These are phyloP conservation scores for Tetrahymena borealis DNA, from an alignment of 73 alveolate genomes.

Conservation along the genomic window DNA sequence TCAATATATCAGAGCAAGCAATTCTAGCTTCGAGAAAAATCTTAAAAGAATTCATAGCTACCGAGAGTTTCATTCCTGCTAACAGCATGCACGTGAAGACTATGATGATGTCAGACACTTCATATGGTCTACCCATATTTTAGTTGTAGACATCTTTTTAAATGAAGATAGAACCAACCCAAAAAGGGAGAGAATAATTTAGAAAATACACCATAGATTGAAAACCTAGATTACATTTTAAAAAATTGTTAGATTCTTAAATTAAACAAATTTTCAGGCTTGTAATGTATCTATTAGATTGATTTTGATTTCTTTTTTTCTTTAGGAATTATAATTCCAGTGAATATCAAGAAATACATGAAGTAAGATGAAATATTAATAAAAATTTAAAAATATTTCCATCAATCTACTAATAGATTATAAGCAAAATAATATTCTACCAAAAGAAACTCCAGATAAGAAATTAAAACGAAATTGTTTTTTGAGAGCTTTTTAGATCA, in stretches of 20 bases:
- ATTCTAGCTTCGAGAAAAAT: background rate
- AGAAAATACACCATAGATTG: background rate
- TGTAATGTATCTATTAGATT: no score
- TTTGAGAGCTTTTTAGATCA: background rate
- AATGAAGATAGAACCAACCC: background rate
- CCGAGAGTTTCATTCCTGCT: background rate
- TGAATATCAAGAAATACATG: no score
- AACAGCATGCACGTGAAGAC: background rate
- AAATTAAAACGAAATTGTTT: conserved; percentile 15
- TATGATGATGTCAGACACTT: background rate
- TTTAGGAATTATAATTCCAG: no score
- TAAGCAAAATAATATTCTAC: conserved; percentile 42
- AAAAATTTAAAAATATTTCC: conserved; percentile 36
- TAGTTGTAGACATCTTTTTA: no score
- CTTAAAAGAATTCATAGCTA: background rate
- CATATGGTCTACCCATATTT: background rate
- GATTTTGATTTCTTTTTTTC: no score
- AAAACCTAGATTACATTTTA: no score
- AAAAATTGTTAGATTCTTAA: no score
- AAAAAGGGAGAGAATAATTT: background rate
- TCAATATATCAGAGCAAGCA: background rate
- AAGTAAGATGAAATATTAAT: no score
- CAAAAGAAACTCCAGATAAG: conserved; percentile 10
- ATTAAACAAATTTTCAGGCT: no score
- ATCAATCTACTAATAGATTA: conserved; percentile 22